Percentiles rank a stretch among this genome's conserved stretches.
Evolutionary conservation across 192 early-diverging fungal species (phyloP).

Genomic region (Obelidium mucronatum): DNA sequence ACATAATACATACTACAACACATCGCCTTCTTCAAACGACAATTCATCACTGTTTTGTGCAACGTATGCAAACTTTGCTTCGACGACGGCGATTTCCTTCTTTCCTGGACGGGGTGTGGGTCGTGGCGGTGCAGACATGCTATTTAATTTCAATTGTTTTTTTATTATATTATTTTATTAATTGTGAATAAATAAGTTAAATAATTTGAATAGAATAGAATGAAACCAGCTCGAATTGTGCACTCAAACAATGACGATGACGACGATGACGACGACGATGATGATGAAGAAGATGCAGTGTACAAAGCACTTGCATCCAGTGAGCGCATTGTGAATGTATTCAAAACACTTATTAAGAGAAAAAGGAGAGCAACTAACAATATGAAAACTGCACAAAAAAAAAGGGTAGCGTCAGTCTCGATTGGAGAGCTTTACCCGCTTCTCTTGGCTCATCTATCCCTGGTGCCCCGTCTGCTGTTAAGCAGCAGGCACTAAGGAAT

Average conservation of each 20-base stretch:
- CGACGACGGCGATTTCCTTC: conserved; percentile 57
- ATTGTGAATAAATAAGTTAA: too few species aligned
- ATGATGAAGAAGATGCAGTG: neutral
- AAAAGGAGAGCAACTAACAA: neutral
- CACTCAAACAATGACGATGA: too few species aligned
- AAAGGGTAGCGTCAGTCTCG: neutral
- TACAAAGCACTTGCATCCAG: conserved; percentile 13
- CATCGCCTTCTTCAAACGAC: conserved; percentile 52
- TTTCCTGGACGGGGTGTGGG: conserved; percentile 36
- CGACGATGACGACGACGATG: neutral
- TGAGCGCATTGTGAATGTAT: conserved; percentile 24
- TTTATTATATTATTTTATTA: too few species aligned
- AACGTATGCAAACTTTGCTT: conserved; percentile 56
- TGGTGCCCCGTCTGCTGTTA: conserved; percentile 16
- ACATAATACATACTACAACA: conserved; percentile 47
- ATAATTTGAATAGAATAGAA: too few species aligned
- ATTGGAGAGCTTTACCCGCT: neutral
- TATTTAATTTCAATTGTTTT: too few species aligned
- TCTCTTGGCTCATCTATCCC: neutral
- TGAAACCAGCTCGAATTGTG: too few species aligned
- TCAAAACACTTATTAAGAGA: neutral
- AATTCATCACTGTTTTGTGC: conserved; percentile 58
- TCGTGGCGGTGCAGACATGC: conserved; percentile 37
- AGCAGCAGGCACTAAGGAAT: neutral
- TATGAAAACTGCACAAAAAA: neutral